Evolutionary conservation across 2,329 filamentous ascomycete genomes (phyloP).

Genomic region (Trichoderma sp.): DNA sequence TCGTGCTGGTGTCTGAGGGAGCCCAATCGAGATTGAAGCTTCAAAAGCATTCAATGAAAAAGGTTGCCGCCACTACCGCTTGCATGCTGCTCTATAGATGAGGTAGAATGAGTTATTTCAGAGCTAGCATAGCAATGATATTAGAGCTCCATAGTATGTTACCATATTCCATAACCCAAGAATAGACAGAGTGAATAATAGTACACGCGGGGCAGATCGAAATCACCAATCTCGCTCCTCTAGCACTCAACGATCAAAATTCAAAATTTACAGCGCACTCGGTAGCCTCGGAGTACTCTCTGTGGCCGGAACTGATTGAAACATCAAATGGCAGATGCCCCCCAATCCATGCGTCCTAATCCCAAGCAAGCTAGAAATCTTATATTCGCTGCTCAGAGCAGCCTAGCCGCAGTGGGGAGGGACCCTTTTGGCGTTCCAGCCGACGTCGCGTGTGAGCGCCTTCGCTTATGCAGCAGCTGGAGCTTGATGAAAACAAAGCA

Average conservation of each 20-base stretch:
- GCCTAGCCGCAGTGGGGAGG: constrained; percentile 3
- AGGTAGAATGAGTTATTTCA: background rate
- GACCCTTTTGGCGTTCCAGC: constrained; percentile 18
- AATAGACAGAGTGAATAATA: constrained; percentile 4
- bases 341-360: background rate
- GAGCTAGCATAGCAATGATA: background rate
- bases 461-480: constrained; percentile 18
- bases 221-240: constrained; percentile 23
- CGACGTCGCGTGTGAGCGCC: constrained; percentile 25
- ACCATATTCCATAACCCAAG: background rate
- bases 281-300: background rate
- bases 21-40: background rate
- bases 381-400: constrained; percentile 5
- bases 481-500: background rate
- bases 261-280: background rate
- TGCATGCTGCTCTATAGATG: background rate
- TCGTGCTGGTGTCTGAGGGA: background rate
- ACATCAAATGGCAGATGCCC: constrained; percentile 6
- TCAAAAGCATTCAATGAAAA: background rate
- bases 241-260: background rate
- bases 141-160: background rate
- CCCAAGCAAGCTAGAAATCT: background rate
- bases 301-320: background rate
- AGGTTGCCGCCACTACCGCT: too few relatives aligned
- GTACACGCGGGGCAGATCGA: constrained; percentile 9